Conservation (phyloP, 805 yeast species). For the Schwanniomyces occidentalis region DNA sequence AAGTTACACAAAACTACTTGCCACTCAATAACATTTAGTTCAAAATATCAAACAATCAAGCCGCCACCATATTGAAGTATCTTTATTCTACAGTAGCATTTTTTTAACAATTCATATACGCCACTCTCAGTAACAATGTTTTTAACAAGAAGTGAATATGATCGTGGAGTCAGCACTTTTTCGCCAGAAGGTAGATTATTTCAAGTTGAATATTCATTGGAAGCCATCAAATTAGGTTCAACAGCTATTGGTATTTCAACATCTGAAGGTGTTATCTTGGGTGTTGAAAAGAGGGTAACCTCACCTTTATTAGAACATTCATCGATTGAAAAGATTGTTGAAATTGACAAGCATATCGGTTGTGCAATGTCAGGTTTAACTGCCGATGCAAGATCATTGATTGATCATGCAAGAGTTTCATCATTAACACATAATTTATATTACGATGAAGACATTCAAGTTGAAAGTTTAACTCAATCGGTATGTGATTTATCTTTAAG, state of each 20-base stretch:
- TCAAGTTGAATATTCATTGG: constrained; percentile 96
- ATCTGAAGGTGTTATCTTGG: constrained; percentile 91
- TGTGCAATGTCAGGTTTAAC: constrained; percentile 99
- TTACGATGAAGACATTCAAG: constrained; percentile 89
- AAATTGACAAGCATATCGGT: constrained; percentile 90
- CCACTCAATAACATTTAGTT: constrained; percentile 4
- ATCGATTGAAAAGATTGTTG: constrained; percentile 94
- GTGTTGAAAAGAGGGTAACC: constrained; percentile 96
- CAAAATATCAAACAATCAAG: constrained; percentile 1
- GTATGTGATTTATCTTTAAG: constrained; percentile 96
- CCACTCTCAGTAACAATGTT: constrained; percentile 59
- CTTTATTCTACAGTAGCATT: neutral
- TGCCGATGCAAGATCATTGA: constrained; percentile 98
- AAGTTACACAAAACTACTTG: constrained; percentile 6
- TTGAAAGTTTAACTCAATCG: constrained; percentile 91
- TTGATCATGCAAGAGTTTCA: constrained; percentile 94
- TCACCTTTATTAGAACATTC: constrained; percentile 88
- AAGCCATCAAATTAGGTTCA: constrained; percentile 95
- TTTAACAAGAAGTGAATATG: constrained; percentile 98
- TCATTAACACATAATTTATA: constrained; percentile 85
- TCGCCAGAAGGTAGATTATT: constrained; percentile 98
- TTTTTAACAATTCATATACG: neutral
- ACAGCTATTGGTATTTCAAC: constrained; percentile 98
- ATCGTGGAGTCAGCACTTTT: constrained; percentile 97
- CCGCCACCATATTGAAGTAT: constrained; percentile 1